Evolutionary conservation across 192 early-diverging fungal genomes (phyloP).

Genomic region (Coemansia asiatica): DNA sequence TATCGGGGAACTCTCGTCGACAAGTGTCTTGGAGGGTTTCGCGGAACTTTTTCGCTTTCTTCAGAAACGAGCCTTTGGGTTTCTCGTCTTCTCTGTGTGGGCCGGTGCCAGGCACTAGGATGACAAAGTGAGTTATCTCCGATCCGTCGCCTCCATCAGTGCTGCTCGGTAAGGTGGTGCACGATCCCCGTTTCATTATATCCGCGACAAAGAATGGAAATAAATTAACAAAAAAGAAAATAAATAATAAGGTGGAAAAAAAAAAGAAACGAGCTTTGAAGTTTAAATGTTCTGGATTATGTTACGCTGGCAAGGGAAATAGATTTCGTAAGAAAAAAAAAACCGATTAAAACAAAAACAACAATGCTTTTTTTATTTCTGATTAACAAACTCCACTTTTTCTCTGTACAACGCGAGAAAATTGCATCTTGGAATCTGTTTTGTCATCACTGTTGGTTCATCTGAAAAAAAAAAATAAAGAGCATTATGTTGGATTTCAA

Average conservation of each 20-base stretch:
- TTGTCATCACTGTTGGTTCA: too few species aligned
- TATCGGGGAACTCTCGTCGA: slow-evolving; percentile 23
- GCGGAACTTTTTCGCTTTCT: slow-evolving; percentile 31
- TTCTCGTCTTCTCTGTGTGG: slow-evolving; percentile 44
- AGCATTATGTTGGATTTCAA: too few species aligned
- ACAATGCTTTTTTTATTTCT: neutral
- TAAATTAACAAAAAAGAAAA: slow-evolving; percentile 1
- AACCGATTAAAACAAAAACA: too few species aligned
- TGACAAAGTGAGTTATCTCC: slow-evolving; percentile 36
- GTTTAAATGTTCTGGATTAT: too few species aligned
- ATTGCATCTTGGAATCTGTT: too few species aligned
- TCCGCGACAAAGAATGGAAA: neutral
- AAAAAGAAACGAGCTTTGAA: too few species aligned
- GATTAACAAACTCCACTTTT: too few species aligned
- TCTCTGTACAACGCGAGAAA: too few species aligned
- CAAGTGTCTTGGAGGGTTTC: slow-evolving; percentile 25
- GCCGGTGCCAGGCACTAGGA: slow-evolving; percentile 53
- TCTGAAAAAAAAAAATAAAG: too few species aligned
- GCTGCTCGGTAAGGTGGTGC: neutral
- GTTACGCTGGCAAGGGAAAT: too few species aligned
- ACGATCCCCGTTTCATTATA: neutral
- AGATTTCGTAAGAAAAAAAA: too few species aligned
- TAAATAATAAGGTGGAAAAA: too few species aligned
- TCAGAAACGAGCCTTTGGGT: slow-evolving; percentile 44
- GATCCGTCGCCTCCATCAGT: neutral